Evolutionary conservation across 441 rosid genomes (phyloP), one percentile per base, ranked within the genome.

Genomic region (Euphorbia corollata): DNA sequence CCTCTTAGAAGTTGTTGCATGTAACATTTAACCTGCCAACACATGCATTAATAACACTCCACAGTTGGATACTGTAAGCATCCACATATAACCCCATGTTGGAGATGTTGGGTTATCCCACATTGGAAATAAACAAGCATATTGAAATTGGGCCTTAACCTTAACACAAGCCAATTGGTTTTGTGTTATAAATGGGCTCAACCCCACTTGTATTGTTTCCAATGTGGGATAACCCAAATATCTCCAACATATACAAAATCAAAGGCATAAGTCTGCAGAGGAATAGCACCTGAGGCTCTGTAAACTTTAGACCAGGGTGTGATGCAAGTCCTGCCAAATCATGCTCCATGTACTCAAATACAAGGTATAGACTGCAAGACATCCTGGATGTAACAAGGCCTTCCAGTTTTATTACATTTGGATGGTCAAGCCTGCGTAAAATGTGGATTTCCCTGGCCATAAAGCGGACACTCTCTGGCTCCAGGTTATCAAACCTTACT

Each of bases 361-460:
- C 91, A 73, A 88, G 91, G 78, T 88, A 88, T 78, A 93, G 84
- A 82, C 97, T 91, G 77, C 96, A 87, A 43, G 99, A 93, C 96
- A 91, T 91, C 80, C 97, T 89, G 24, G 99, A 94, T 15, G 99
- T 94, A 75, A 94, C 99, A 59, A 94, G 81, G 63, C 97, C 99
- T 81, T 94, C 99, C 19, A 94, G 83, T 79, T 91, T 94, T 74
- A 94, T 86, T 59, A 94, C 88, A 81, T 94, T 94, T 6, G 87
- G 88, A 77, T 94, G 99, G 79, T 91, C 96, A 74, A 94, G 99
- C 78, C 85, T 83, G 27, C 99, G 96, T 41, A 94, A 78, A 70
- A 94, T 88, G 73, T 91, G 95, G 72, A 94, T 94, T 65, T 94
- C 99, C 81, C 99, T 85, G 58, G 99, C 97, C 99, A 94, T 94